Evolutionary conservation across 2,329 filamentous ascomycete species (phyloP), one percentile per base, ranked within the genome.

Genomic region (Cordyceps javanica): DNA sequence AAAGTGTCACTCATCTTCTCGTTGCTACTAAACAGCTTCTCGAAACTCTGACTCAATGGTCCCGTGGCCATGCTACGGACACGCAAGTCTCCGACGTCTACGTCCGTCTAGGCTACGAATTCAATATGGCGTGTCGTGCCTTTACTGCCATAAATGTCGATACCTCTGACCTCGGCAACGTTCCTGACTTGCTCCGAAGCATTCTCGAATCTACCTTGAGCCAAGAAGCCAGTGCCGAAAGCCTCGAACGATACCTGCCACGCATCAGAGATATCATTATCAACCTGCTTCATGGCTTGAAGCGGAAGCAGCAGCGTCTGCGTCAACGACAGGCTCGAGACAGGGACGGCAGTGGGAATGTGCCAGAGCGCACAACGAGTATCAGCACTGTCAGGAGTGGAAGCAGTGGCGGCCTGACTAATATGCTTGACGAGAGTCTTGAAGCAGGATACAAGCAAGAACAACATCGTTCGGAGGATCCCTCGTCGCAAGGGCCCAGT

Each of bases 261-360:
- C 85, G 89, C 59, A 99, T 99, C 71, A 87, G 94, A 66, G 94
- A 99, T 72, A 99, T 99, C 67, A 99, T 99, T 69, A 97, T 99
- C 72, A 97, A 96, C 69, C 79, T 99, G 30, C 82, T 99, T 9
- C 94, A 99, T 70, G 94, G 94, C 2, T 75, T 99, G 62, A 99
- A 99, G 77, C 88, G 93, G 72, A 99, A 99, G 72, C 94, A 99
- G 70, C 92, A 96, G 68, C 90, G 91, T 66, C 74, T 99, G 66
- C 77, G 85, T 28, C 83, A 86, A 66, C 85, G 82, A 62, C 82
- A 86, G 63, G 71, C 77, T 4, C 76, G 80, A 58, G 83, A 87
- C 11, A 80, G 77, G 56, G 78, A 80, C 6, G 49, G 41, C 74
- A 54, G 55, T 13, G 72, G 72, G 7, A 73, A 73, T 55, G 67